Percentiles rank a stretch among this genome's conserved stretches.
Conservation (phyloP, 1,284 basidiomycete genomes). For the Boletus chippewaensis region DNA sequence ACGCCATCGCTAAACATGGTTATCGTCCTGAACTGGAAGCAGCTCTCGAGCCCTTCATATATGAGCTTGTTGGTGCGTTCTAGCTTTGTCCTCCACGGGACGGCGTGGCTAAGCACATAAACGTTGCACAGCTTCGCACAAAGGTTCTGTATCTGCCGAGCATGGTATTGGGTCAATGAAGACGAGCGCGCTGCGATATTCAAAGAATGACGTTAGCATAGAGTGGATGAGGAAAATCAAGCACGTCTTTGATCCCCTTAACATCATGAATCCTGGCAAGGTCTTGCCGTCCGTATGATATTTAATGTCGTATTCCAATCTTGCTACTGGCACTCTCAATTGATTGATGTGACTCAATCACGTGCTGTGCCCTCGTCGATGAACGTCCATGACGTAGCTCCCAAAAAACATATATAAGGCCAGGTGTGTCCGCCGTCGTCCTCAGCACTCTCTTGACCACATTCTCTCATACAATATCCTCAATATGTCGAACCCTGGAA, state of each 20-base stretch:
- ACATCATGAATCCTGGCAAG: slow-evolving; percentile 89
- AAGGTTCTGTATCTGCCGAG: slow-evolving; percentile 93
- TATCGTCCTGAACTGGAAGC: slow-evolving; percentile 83
- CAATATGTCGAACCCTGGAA: slow-evolving; percentile 18
- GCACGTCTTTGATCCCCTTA: slow-evolving; percentile 83
- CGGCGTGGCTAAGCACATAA: slow-evolving; percentile 3
- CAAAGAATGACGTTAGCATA: slow-evolving; percentile 76
- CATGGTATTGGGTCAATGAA: slow-evolving; percentile 97
- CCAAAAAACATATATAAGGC: slow-evolving; percentile 12
- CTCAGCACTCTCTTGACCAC: slow-evolving; percentile 1
- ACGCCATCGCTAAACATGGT: slow-evolving; percentile 74
- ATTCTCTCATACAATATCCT: not conserved
- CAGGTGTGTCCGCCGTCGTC: not conserved
- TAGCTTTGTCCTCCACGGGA: not conserved
- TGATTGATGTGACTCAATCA: not conserved
- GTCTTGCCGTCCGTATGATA: slow-evolving; percentile 41
- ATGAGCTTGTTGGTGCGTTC: slow-evolving; percentile 79
- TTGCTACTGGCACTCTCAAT: too few species aligned
- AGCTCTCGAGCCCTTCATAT: slow-evolving; percentile 92
- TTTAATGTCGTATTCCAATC: not conserved
- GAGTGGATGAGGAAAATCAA: slow-evolving; percentile 91
- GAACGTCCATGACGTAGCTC: slow-evolving; percentile 9
- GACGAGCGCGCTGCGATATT: slow-evolving; percentile 85
- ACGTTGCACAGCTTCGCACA: slow-evolving; percentile 46
- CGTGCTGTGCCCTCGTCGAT: not conserved